Evolutionary conservation across 805 yeast species (phyloP).

Genomic region (Ogataea paradorogensis): DNA sequence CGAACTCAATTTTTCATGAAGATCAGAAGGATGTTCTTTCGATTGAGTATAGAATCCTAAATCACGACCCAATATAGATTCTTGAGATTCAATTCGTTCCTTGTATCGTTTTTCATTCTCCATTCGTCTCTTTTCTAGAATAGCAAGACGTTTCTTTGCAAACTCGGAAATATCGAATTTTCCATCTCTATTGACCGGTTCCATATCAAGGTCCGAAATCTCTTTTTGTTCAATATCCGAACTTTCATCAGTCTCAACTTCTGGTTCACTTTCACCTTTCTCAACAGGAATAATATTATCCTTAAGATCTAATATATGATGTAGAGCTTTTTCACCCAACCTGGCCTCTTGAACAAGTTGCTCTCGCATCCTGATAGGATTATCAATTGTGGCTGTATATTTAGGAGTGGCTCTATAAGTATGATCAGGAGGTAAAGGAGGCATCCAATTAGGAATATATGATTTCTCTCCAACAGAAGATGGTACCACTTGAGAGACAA

Average conservation of each 20-base stretch:
- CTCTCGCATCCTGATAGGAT: slow-evolving; percentile 68
- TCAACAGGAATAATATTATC: slow-evolving; percentile 15
- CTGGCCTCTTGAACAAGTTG: slow-evolving; percentile 78
- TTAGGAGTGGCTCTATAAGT: slow-evolving; percentile 79
- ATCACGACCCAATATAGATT: slow-evolving; percentile 27
- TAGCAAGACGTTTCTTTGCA: slow-evolving; percentile 45
- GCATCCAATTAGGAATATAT: slow-evolving; percentile 74
- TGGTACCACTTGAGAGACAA: slow-evolving; percentile 53
- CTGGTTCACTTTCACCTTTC: slow-evolving; percentile 18
- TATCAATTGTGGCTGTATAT: slow-evolving; percentile 58
- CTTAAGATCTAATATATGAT: slow-evolving; percentile 43
- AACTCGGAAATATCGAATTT: slow-evolving; percentile 56
- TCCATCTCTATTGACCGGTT: slow-evolving; percentile 16
- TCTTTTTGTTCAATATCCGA: slow-evolving; percentile 1
- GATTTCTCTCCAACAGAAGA: slow-evolving; percentile 38
- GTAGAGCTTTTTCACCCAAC: slow-evolving; percentile 74
- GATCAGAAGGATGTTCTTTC: slow-evolving; percentile 22
- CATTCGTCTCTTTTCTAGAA: slow-evolving; percentile 34
- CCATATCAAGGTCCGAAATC: slow-evolving; percentile 1
- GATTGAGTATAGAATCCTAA: slow-evolving; percentile 33
- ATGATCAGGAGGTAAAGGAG: slow-evolving; percentile 90
- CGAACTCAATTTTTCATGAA: slow-evolving; percentile 18
- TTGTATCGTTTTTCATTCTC: slow-evolving; percentile 34
- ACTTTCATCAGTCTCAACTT: slow-evolving; percentile 14
- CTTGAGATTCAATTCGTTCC: slow-evolving; percentile 33